Evolutionary conservation across 257 asterid species (phyloP).

Genomic region (Mitragyna speciosa): DNA sequence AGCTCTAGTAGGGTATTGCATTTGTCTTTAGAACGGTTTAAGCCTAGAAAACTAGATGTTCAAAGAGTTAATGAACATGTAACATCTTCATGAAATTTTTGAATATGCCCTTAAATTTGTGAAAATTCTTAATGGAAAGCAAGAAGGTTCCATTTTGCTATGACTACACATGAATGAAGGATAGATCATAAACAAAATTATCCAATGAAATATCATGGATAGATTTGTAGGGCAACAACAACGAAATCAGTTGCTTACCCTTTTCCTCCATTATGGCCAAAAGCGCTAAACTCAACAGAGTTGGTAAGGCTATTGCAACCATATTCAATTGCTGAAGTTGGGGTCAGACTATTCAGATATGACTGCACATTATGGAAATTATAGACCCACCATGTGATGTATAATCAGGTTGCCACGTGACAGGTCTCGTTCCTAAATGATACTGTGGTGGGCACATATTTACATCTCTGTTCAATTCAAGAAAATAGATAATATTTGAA

Average conservation of each 20-base stretch:
- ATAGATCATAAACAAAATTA: background rate
- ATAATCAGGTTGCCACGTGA: conserved; percentile 35
- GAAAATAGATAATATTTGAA: background rate
- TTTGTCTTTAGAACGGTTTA: too few species aligned
- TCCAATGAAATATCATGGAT: conserved; percentile 16
- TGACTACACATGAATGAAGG: background rate
- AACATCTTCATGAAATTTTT: background rate
- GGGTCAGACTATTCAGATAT: conserved; percentile 27
- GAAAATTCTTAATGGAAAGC: background rate
- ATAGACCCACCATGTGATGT: conserved; percentile 45
- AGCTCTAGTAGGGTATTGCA: background rate
- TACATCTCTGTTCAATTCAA: background rate
- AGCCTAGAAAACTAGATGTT: background rate
- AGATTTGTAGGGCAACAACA: conserved; percentile 24
- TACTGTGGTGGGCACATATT: too few species aligned
- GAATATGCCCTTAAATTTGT: too few species aligned
- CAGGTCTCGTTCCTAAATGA: conserved; percentile 16
- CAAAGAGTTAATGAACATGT: background rate
- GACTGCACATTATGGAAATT: conserved; percentile 37
- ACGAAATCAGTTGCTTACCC: background rate
- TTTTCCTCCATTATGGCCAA: background rate
- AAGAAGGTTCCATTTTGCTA: too few species aligned
- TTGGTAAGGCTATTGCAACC: background rate
- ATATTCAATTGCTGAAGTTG: conserved; percentile 7
- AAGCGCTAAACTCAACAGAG: background rate